Evolutionary conservation across 306 rosid genomes (phyloP).

Genomic region (Fragaria ananassa): DNA sequence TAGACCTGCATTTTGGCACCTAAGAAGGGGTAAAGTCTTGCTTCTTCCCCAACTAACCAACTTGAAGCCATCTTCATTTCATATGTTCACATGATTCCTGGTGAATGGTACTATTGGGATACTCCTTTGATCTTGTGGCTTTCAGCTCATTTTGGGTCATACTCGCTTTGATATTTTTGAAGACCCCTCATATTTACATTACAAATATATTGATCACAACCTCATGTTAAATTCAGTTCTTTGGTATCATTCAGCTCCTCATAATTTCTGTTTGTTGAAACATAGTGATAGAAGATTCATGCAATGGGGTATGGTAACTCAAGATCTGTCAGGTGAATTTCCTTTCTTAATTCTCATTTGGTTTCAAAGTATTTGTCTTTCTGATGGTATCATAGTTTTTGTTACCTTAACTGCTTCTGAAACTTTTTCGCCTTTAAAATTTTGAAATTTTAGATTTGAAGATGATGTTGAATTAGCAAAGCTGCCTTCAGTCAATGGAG

Average conservation of each 20-base stretch:
- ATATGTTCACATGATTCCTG: constrained; percentile 43
- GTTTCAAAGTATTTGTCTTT: not conserved
- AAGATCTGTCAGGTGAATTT: constrained; percentile 61
- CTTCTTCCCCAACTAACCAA: constrained; percentile 31
- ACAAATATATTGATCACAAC: constrained; percentile 10
- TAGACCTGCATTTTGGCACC: constrained; percentile 29
- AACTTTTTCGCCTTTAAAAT: not conserved
- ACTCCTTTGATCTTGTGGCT: constrained; percentile 33
- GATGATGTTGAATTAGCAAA: constrained; percentile 36
- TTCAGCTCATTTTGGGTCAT: constrained; percentile 23
- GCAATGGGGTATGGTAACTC: constrained; percentile 61
- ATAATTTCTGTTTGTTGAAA: constrained; percentile 24
- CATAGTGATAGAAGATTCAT: constrained; percentile 22
- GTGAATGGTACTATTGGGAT: constrained; percentile 16
- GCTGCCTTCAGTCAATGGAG: constrained; percentile 22
- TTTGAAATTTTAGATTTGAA: constrained; percentile 29
- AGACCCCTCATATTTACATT: not conserved
- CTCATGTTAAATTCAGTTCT: constrained; percentile 11
- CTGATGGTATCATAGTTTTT: not conserved
- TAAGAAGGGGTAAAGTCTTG: constrained; percentile 29
- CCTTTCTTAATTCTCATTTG: constrained; percentile 7
- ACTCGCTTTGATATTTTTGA: constrained; percentile 16
- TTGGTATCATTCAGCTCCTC: not conserved
- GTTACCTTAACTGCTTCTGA: not conserved
- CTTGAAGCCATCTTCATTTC: constrained; percentile 18